These are phyloP conservation scores for Bipolaris bicolor DNA, from an alignment of 2,329 filamentous ascomycete species.

Conservation along the genomic window DNA sequence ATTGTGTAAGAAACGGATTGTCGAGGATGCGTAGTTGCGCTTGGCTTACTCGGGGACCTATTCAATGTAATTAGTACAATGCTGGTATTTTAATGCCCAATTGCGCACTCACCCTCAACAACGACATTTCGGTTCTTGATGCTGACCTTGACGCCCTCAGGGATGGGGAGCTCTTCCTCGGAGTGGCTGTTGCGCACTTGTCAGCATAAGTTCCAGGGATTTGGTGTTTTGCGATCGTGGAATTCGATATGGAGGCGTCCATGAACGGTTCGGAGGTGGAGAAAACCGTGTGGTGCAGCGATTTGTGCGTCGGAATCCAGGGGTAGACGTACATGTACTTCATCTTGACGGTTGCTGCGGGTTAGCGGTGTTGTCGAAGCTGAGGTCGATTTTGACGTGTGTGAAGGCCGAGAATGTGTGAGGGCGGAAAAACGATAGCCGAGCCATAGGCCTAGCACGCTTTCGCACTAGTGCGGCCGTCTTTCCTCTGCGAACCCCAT, in stretches of 20 bases:
- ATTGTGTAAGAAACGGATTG: conserved; percentile 30
- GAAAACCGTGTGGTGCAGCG: conserved; percentile 22
- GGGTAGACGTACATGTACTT: conserved; percentile 76
- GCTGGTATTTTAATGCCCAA: conserved; percentile 6
- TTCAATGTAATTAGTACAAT: conserved; percentile 24
- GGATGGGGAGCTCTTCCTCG: conserved; percentile 92
- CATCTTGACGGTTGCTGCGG: conserved; percentile 72
- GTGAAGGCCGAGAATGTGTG: conserved; percentile 16
- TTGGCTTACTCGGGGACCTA: conserved; percentile 43
- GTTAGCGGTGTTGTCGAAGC: conserved; percentile 42
- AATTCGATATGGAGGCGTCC: conserved; percentile 19
- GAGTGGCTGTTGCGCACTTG: conserved; percentile 67
- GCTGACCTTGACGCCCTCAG: conserved; percentile 94
- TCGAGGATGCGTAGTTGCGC: conserved; percentile 9
- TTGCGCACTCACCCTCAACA: conserved; percentile 84
- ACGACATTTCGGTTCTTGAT: conserved; percentile 98
- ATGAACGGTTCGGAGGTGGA: conserved; percentile 19
- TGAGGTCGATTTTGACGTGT: conserved; percentile 18
- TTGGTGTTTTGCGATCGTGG: conserved; percentile 18
- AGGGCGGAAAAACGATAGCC: conserved; percentile 25
- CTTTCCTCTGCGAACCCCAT: conserved; percentile 5
- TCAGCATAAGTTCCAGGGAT: conserved; percentile 35
- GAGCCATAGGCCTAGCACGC: conserved; percentile 19
- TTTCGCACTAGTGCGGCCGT: conserved; percentile 12
- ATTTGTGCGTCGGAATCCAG: conserved; percentile 15